Base-by-base conservation (phyloP, 768 basidiomycete species). In the Rhizopogon roseolus region DNA sequence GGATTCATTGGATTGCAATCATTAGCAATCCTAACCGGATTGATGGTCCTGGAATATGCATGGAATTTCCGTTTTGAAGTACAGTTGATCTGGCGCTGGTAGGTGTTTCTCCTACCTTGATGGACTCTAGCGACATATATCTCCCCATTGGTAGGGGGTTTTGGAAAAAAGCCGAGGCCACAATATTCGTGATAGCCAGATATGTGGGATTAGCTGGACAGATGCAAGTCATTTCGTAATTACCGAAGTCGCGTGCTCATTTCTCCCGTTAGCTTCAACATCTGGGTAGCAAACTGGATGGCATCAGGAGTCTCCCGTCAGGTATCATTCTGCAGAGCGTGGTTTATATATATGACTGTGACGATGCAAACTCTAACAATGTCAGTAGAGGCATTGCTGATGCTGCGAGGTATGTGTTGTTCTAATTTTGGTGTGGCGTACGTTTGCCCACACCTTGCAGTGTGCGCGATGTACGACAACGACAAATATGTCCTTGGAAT, bases 281-380 rank as follows among this genome's bases (percentile, higher is more conserved):
- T 66, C 27, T 54, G 42, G 40, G 66, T 66, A 36, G 43, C 57
- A 3, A 37, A 56, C 10, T 61, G 65, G 13, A 63, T 66, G 58
- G 49, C 50, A 17, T 16, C 53, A 6, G 61, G 56, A 0, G n/a
- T 58, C 44, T 6, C 37, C 43, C 51, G 8, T 1, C 22, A 4
- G 52, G 22, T 3, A 22, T 1, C 2, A 22, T 22, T 49, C 28
- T 66, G 65, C 28, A 54, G 34, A 10, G 1, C 41, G 3, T 66
- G 65, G 65, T 59, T 54, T 19, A 5, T 2, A 1, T 66, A 56
- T 48, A 61, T 66, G 50, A 53, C 63, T 3, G 0, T 25, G 7
- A 10, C 48, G 4, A 22, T 60, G 10, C 63, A 66, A 40, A 6
- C 45, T n/a, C 50, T 66, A 8, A 50, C 66, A 2, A 1, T 19